Evolutionary conservation across 805 yeast species (phyloP).

Genomic region (Komagataella pastoris): DNA sequence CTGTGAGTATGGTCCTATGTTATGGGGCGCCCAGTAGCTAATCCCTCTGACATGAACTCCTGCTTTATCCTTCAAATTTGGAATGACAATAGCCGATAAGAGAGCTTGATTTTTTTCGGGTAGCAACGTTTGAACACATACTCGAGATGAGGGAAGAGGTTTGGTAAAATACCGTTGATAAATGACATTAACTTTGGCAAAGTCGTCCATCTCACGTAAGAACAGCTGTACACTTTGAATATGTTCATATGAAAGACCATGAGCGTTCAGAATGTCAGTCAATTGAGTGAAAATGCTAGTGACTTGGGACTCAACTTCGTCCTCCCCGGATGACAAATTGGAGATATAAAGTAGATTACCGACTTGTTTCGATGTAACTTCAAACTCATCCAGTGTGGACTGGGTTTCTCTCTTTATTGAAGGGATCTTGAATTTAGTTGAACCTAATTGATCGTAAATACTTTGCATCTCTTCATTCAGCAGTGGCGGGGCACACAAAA

Average conservation of each 20-base stretch:
- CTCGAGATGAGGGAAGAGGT: constrained; percentile 78
- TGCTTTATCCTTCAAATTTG: constrained; percentile 22
- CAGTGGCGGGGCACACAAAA: constrained; percentile 19
- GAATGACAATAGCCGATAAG: constrained; percentile 45
- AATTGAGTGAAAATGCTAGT: constrained; percentile 34
- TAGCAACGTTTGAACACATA: constrained; percentile 58
- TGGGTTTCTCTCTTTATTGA: constrained; percentile 3
- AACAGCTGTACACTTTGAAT: constrained; percentile 50
- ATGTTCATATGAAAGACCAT: constrained; percentile 24
- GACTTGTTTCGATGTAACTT: constrained; percentile 1
- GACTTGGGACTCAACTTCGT: constrained; percentile 28
- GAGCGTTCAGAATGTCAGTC: constrained; percentile 14
- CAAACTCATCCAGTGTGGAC: background rate
- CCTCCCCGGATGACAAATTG: constrained; percentile 22
- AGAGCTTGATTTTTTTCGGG: constrained; percentile 27
- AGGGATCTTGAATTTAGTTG: constrained; percentile 2
- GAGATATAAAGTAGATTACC: constrained; percentile 26
- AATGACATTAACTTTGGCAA: constrained; percentile 43
- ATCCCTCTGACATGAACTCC: constrained; percentile 89
- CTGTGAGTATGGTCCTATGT: constrained; percentile 96
- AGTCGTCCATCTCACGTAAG: constrained; percentile 51
- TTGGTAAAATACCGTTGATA: constrained; percentile 43
- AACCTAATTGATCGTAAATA: background rate
- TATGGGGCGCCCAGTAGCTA: constrained; percentile 97
- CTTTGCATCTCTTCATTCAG: constrained; percentile 23